These are phyloP conservation scores for Saksenaea oblongispora DNA, from an alignment of 371 early-diverging fungal species.

Conservation along the genomic window DNA sequence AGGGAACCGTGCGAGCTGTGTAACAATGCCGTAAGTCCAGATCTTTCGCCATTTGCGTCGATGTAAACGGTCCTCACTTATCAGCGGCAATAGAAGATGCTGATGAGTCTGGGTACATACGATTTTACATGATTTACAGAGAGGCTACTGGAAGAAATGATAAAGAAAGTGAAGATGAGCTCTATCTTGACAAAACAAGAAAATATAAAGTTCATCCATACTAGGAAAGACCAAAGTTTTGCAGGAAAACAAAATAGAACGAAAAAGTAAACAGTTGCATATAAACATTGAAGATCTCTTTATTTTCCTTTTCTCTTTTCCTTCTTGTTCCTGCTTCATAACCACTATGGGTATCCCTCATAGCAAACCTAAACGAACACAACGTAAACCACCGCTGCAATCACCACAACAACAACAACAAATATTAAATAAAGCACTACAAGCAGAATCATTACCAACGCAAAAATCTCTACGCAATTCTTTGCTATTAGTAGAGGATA, in stretches of 20 bases:
- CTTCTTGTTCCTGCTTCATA: not conserved
- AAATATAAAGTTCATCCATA: not conserved
- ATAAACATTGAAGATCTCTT: conserved; percentile 8
- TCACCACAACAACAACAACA: not conserved
- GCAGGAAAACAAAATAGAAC: not conserved
- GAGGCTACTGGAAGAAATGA: not conserved
- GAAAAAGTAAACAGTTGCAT: not conserved
- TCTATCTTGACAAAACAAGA: not conserved
- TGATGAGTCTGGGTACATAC: not conserved
- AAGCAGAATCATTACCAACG: not conserved
- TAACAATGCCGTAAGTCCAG: not conserved
- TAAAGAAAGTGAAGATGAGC: not conserved
- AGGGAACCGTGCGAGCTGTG: conserved; percentile 4
- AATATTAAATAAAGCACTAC: not conserved
- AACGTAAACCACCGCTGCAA: conserved; percentile 6
- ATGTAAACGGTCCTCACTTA: not conserved
- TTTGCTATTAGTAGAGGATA: not conserved
- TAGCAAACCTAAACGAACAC: conserved; percentile 10
- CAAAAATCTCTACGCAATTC: not conserved
- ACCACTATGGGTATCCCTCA: conserved; percentile 16
- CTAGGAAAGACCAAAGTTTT: not conserved
- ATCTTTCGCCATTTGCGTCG: not conserved
- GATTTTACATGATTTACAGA: no score
- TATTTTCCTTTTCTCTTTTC: conserved; percentile 7
- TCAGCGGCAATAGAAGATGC: no score